phyloP scores from a whole-genome alignment of 179 eudicot species.

The Heliamphora ciliata region DNA sequence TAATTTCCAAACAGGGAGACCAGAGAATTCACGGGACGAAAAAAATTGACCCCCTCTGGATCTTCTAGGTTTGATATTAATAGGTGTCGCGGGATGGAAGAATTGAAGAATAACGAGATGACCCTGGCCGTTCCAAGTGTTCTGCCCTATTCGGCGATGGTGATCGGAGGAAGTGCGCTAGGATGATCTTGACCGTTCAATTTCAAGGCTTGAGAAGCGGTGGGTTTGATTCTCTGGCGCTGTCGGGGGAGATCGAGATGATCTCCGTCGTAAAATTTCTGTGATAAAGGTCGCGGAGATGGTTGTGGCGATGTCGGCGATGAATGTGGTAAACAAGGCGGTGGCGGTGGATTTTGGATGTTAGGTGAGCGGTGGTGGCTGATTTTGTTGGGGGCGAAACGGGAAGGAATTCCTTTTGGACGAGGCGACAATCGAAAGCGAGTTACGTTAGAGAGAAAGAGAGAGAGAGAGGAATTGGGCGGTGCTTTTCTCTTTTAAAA shows the following conservation, averaged over 20 bases:
- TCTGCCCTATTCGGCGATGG: too few species aligned
- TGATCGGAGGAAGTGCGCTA: too few species aligned
- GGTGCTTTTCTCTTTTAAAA: not conserved
- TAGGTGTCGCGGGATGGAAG: not conserved
- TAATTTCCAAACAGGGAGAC: not conserved
- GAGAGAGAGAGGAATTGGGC: not conserved
- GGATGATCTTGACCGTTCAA: not conserved
- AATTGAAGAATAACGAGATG: not conserved
- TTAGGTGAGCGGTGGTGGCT: not conserved
- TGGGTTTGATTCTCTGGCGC: not conserved
- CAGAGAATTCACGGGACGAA: not conserved
- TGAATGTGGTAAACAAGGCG: not conserved
- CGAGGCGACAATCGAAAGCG: slow-evolving; percentile 3
- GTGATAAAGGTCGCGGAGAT: not conserved
- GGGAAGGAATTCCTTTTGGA: not conserved
- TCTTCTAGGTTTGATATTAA: not conserved
- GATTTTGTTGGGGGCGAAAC: too few species aligned
- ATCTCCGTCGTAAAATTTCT: not conserved
- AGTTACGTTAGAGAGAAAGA: not conserved
- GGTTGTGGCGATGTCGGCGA: not conserved
- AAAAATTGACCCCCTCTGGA: not conserved
- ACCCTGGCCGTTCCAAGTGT: not conserved
- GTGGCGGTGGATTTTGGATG: not conserved
- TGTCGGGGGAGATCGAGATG: not conserved
- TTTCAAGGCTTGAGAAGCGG: not conserved